phyloP scores from a whole-genome alignment of 257 asterid genomes.

The Craterostigma plantagineum region DNA sequence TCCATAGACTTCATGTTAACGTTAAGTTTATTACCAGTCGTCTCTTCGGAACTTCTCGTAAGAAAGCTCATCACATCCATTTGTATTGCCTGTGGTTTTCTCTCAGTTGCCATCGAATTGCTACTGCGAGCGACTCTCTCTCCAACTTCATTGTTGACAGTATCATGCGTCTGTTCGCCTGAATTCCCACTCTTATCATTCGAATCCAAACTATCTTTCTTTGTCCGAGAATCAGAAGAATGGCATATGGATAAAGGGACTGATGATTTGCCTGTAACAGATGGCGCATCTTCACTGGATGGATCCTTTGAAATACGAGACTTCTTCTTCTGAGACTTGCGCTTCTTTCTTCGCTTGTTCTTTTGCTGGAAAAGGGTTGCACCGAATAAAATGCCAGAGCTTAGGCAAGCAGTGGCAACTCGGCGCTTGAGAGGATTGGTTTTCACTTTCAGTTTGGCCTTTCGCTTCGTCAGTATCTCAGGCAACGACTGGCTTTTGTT shows the following conservation, averaged over 20 bases:
- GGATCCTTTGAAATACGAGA: conserved; percentile 9
- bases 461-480: conserved; percentile 12
- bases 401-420: conserved; percentile 20
- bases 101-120: conserved; percentile 5
- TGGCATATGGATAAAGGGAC: conserved; percentile 3
- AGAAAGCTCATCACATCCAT: conserved; percentile 26
- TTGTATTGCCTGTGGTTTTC: conserved; percentile 10
- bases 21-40: conserved; percentile 24
- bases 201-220: conserved; percentile 12
- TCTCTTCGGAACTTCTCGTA: conserved; percentile 28
- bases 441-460: conserved; percentile 14
- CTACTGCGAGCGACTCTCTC: conserved; percentile 1
- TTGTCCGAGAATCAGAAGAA: conserved; percentile 10
- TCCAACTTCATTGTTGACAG: not conserved
- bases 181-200: conserved; percentile 12
- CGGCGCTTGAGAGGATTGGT: conserved; percentile 28
- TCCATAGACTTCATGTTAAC: not conserved
- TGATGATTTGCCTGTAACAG: conserved; percentile 19
- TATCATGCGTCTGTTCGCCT: not conserved
- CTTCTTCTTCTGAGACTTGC: conserved; percentile 10
- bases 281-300: conserved; percentile 13
- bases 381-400: conserved; percentile 50
- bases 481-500: conserved; percentile 5
- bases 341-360: conserved; percentile 27
- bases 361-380: conserved; percentile 22